Evolutionary conservation across 2,329 filamentous ascomycete species (phyloP).

Genomic region (Neocucurbitaria cava): DNA sequence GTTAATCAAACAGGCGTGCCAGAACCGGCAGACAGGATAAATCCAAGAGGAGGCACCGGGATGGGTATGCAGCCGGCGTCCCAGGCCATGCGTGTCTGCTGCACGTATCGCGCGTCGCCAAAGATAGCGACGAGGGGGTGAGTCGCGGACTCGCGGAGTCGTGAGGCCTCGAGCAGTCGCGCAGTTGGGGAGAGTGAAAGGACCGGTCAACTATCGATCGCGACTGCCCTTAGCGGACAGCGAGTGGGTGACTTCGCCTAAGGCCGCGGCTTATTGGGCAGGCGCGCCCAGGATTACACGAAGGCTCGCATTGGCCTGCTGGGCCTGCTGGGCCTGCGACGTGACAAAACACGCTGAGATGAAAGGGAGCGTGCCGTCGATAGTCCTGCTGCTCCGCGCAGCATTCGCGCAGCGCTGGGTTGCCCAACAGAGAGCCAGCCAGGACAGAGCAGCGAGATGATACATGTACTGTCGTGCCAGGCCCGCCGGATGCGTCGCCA

Average conservation of each 20-base stretch:
- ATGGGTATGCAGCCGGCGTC: slow-evolving; percentile 11
- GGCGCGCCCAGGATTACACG: slow-evolving; percentile 20
- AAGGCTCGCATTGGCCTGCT: slow-evolving; percentile 15
- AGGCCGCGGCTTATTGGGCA: slow-evolving; percentile 27
- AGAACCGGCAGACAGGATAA: slow-evolving; percentile 32
- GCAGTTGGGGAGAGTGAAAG: background rate
- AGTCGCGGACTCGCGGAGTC: background rate
- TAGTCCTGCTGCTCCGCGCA: slow-evolving; percentile 1
- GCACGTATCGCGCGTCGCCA: background rate
- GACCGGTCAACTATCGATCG: slow-evolving; percentile 15
- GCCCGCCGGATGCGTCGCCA: background rate
- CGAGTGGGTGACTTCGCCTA: slow-evolving; percentile 32
- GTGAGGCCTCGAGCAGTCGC: slow-evolving; percentile 6
- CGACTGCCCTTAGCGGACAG: slow-evolving; percentile 13
- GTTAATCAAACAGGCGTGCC: slow-evolving; percentile 28
- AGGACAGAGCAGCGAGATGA: no score
- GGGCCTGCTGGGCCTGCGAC: slow-evolving; percentile 8
- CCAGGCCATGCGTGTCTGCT: slow-evolving; percentile 3
- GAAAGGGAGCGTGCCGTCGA: slow-evolving; percentile 22
- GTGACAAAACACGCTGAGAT: slow-evolving; percentile 26
- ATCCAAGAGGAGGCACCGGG: slow-evolving; percentile 7
- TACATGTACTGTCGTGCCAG: no score
- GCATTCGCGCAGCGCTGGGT: background rate
- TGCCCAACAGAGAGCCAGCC: no score
- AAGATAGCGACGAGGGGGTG: no score